Conservation (phyloP, 176 grass and related monocot species). For the Cenchrus americanus region DNA sequence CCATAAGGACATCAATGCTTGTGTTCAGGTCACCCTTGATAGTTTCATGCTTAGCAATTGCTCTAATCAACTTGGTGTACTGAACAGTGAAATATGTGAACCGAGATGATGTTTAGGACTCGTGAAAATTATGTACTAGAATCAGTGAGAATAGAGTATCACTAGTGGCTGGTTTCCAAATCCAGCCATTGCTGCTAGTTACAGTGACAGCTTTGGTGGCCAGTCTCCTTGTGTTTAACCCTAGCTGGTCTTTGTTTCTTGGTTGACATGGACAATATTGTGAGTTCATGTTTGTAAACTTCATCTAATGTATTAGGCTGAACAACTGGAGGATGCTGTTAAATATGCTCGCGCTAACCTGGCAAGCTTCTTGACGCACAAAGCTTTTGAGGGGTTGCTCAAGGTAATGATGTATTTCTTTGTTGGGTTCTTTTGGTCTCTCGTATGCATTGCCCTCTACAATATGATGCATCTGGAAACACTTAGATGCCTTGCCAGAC, state of each 20-base stretch:
- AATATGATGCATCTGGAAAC: constrained; percentile 4
- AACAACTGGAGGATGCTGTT: constrained; percentile 75
- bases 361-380: constrained; percentile 70
- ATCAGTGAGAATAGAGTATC: not conserved
- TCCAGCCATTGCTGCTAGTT: not conserved
- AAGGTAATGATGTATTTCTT: constrained; percentile 54
- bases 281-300: constrained; percentile 2
- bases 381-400: constrained; percentile 68
- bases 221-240: not conserved
- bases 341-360: constrained; percentile 73
- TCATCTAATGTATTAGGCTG: constrained; percentile 56
- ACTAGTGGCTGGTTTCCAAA: not conserved
- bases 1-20: not conserved
- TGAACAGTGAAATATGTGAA: not conserved
- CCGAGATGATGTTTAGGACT: not conserved
- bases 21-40: not conserved
- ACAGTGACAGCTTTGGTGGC: not conserved
- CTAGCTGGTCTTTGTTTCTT: not conserved
- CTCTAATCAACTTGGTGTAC: not conserved
- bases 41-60: not conserved
- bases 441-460: constrained; percentile 8
- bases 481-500: not conserved
- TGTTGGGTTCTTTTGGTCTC: constrained; percentile 24
- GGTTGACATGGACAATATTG: not conserved
- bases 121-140: not conserved